These are phyloP conservation scores for Tetracladium setigerum DNA, from an alignment of 495 filamentous ascomycete genomes.

Conservation along the genomic window DNA sequence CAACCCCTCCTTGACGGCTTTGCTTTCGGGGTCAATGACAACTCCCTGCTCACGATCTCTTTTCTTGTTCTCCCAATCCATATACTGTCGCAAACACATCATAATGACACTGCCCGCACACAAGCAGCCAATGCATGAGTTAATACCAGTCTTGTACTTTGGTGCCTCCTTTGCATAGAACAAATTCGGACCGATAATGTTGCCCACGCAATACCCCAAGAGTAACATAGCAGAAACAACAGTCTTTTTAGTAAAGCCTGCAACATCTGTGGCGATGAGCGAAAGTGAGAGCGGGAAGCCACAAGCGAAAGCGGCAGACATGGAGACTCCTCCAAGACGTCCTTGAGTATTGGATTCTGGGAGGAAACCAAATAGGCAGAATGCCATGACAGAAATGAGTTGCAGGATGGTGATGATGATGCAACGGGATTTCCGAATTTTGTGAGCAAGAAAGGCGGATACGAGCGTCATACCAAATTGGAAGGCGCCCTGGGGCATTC, in stretches of 20 bases:
- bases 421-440: slow-evolving; percentile 8
- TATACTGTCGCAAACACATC: slow-evolving; percentile 5
- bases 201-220: slow-evolving; percentile 57
- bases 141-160: slow-evolving; percentile 34
- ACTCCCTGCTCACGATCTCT: slow-evolving; percentile 5
- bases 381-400: slow-evolving; percentile 37
- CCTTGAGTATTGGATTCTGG: slow-evolving; percentile 37
- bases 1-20: background rate
- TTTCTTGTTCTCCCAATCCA: slow-evolving; percentile 10
- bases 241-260: slow-evolving; percentile 71
- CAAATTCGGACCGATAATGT: slow-evolving; percentile 40
- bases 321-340: background rate
- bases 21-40: slow-evolving; percentile 1
- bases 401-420: slow-evolving; percentile 8
- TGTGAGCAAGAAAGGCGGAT: slow-evolving; percentile 2
- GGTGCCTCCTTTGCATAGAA: slow-evolving; percentile 30
- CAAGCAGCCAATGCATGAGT: slow-evolving; percentile 9
- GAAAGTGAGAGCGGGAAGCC: slow-evolving; percentile 14
- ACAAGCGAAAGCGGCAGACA: slow-evolving; percentile 4
- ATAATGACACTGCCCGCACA: slow-evolving; percentile 5
- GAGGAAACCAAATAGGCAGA: slow-evolving; percentile 56
- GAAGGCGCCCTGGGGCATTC: slow-evolving; percentile 10
- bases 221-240: slow-evolving; percentile 53
- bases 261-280: slow-evolving; percentile 46
- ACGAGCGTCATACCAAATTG: slow-evolving; percentile 4